phyloP scores from a whole-genome alignment of 2,329 filamentous ascomycete species.

The Alternaria rosae region DNA sequence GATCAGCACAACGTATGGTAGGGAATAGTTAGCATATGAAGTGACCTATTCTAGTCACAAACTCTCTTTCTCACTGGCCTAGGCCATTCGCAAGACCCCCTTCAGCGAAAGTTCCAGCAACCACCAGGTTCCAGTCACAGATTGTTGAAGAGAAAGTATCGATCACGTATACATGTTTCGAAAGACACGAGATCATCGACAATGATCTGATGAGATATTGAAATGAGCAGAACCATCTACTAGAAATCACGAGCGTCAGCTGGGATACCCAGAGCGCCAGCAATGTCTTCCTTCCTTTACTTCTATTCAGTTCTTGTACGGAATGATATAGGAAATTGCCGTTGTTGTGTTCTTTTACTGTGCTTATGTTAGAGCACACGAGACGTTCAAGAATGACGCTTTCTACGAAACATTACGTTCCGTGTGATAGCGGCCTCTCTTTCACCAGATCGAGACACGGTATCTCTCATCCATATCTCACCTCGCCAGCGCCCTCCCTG shows the following conservation, averaged over 20 bases:
- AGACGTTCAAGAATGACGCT: not conserved
- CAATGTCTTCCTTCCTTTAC: no score
- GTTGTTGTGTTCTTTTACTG: not conserved
- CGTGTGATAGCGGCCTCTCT: not conserved
- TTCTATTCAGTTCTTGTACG: no score
- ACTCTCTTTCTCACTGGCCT: not conserved
- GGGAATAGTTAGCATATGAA: not conserved
- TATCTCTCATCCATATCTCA: slow-evolving; percentile 62
- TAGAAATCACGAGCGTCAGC: no score
- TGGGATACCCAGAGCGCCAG: no score
- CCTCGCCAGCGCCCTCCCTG: slow-evolving; percentile 62
- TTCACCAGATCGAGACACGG: not conserved
- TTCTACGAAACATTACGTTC: not conserved
- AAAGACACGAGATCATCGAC: no score
- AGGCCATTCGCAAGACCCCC: not conserved
- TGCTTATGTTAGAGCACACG: not conserved
- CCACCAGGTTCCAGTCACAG: not conserved
- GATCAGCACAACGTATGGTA: not conserved
- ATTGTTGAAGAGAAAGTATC: no score
- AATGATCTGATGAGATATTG: no score
- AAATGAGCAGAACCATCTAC: no score
- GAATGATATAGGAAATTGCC: no score
- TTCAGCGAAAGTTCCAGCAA: not conserved
- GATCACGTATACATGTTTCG: no score
- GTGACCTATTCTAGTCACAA: not conserved